These are phyloP conservation scores for Candida sp. DNA, from an alignment of 1,139 yeast species.

Conservation along the genomic window DNA sequence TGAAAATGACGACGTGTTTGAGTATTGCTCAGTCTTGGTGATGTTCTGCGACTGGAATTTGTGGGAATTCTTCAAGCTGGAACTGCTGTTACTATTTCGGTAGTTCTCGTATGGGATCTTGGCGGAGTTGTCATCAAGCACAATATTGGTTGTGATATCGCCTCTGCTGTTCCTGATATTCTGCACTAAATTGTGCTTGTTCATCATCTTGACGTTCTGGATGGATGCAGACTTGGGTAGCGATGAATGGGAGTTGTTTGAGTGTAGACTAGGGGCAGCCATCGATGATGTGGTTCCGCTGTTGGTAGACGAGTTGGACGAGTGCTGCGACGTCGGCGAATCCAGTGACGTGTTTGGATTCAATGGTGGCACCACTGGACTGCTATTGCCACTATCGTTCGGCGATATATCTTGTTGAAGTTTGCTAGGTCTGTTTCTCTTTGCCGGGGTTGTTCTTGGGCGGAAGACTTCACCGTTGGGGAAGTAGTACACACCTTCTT, in stretches of 20 bases:
- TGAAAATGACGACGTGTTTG: slow-evolving; percentile 13
- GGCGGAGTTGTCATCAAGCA: slow-evolving; percentile 18
- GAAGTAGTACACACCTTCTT: slow-evolving; percentile 35
- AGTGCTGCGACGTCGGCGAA: background rate
- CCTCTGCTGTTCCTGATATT: slow-evolving; percentile 29
- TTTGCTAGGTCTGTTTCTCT: slow-evolving; percentile 43
- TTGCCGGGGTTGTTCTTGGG: slow-evolving; percentile 45
- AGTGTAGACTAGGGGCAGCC: slow-evolving; percentile 1
- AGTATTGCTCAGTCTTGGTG: slow-evolving; percentile 11
- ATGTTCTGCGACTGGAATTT: slow-evolving; percentile 14
- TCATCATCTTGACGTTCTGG: slow-evolving; percentile 23
- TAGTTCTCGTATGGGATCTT: slow-evolving; percentile 12
- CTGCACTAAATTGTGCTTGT: slow-evolving; percentile 28
- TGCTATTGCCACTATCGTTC: background rate
- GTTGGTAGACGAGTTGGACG: background rate
- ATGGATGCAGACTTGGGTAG: slow-evolving; percentile 22
- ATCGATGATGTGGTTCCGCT: background rate
- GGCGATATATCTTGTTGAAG: slow-evolving; percentile 8
- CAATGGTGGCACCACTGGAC: slow-evolving; percentile 2
- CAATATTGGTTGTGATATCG: slow-evolving; percentile 38
- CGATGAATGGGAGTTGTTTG: slow-evolving; percentile 11
- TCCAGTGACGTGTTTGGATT: background rate
- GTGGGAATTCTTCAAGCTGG: slow-evolving; percentile 10
- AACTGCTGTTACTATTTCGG: slow-evolving; percentile 12
- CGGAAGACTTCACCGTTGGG: slow-evolving; percentile 62